Base-by-base conservation (phyloP, 176 grass and related monocot species). In the Aegilops longissima region DNA sequence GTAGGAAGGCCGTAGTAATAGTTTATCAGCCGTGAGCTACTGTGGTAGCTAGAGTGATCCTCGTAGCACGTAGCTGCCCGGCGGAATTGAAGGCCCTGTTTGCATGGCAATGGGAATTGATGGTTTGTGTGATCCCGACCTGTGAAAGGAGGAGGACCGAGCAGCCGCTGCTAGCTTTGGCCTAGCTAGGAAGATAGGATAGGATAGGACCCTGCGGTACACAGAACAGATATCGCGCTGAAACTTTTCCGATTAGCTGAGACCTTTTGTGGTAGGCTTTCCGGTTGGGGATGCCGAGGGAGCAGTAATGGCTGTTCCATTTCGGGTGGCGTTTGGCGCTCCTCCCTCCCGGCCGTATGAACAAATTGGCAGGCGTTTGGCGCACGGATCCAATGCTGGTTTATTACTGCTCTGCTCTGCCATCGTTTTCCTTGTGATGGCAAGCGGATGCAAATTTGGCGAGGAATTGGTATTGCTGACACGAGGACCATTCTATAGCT, bases 61-160 rank as follows among this genome's bases (percentile, higher is more conserved):
- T 42, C 9, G 39, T 17, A 47, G 12, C 45, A 54, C 51, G 51
- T 54, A 59, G 54, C 18, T 9, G 18, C 18, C 54, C 18, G 49
- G 49, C 16, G 54, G 54, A 59, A 84, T 84, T 72, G 14, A 42
- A 83, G 65, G 8, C 18, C 56, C 27, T 27, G 27, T 27, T 80
- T 81, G 77, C 82, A 76, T 47, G 69, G 77, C 8, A 29, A 30
- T 66, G 24, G 24, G 63, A 68, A 80, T 85, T 76, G 82, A 62
- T 70, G 80, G 47, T 29, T 24, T 61, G 78, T 66, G 23, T 77
- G 25, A 82, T 27, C 17, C 23, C 79, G 45, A 68, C 86, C 45
- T 58, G 61, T 33, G 17, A 8, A 8, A 20, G 52, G 17, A 58
- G 54, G 1, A 58, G 18, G 54, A 21, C 18, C 54, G 29, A 49